phyloP scores from a whole-genome alignment of 768 basidiomycete species.

The Sporobolomyces pararoseus region DNA sequence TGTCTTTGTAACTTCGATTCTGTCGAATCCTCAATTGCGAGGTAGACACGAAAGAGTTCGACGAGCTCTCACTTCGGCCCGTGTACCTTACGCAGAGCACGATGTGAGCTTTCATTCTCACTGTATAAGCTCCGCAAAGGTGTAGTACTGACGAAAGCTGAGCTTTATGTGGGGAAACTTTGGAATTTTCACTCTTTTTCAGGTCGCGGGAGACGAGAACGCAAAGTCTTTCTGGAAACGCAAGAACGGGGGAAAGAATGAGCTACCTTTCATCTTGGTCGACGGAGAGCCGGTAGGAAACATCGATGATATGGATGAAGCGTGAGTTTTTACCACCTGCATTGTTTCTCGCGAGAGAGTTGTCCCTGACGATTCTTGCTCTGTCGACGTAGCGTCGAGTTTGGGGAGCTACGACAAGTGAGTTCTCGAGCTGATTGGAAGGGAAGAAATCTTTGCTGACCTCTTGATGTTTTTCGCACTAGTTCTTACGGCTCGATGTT shows the following conservation, averaged over 20 bases:
- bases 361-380: not conserved
- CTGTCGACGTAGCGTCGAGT: slow-evolving; percentile 37
- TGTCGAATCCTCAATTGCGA: slow-evolving; percentile 37
- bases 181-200: not conserved
- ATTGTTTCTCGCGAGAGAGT: too few relatives aligned
- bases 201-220: slow-evolving; percentile 40
- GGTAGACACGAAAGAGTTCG: slow-evolving; percentile 36
- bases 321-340: slow-evolving; percentile 21
- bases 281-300: slow-evolving; percentile 31
- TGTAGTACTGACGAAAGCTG: not conserved
- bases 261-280: slow-evolving; percentile 42
- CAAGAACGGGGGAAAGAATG: slow-evolving; percentile 40
- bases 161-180: not conserved
- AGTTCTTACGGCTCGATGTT: slow-evolving; percentile 20
- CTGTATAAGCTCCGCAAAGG: not conserved
- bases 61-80: not conserved
- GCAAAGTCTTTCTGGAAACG: slow-evolving; percentile 44
- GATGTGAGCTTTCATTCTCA: slow-evolving; percentile 16
- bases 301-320: slow-evolving; percentile 43
- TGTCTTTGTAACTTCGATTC: slow-evolving; percentile 42
- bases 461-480: too few relatives aligned
- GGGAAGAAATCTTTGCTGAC: not conserved
- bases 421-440: not conserved
- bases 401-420: slow-evolving; percentile 42
- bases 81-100: slow-evolving; percentile 26